These are phyloP conservation scores for Rhodotorula taiwanensis DNA, from an alignment of 768 basidiomycete genomes.

Conservation along the genomic window DNA sequence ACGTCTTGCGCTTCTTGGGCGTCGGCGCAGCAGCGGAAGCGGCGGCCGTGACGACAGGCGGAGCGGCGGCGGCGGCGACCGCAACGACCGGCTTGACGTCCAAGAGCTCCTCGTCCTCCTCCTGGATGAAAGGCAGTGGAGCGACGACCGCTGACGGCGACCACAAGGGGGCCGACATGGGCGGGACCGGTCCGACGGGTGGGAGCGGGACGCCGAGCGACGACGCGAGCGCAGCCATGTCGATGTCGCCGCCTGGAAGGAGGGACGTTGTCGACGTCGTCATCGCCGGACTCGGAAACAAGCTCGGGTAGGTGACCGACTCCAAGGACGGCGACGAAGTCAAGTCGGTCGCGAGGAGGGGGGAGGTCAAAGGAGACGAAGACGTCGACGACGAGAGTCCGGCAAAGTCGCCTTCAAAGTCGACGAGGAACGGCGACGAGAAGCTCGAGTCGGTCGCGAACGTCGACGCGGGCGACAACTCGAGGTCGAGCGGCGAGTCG, in stretches of 20 bases:
- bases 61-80: conserved; percentile 1
- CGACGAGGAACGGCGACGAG: conserved; percentile 26
- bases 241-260: background rate
- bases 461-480: conserved; percentile 24
- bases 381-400: background rate
- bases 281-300: conserved; percentile 24
- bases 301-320: conserved; percentile 20
- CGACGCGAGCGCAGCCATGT: background rate
- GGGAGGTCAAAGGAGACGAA: conserved; percentile 5
- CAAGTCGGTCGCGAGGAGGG: conserved; percentile 3
- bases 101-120: background rate
- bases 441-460: conserved; percentile 5
- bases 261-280: background rate
- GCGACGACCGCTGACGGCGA: too few species aligned
- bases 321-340: background rate
- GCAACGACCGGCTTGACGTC: conserved; percentile 21
- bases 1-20: background rate
- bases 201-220: conserved; percentile 5
- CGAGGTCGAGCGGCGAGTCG: conserved; percentile 36
- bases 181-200: background rate
- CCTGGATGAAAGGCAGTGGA: background rate
- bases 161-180: background rate
- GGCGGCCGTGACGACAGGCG: background rate
- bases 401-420: conserved; percentile 19
- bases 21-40: background rate